phyloP scores from a whole-genome alignment of 2,329 filamentous ascomycete species.

The Scytalidium sp. region DNA sequence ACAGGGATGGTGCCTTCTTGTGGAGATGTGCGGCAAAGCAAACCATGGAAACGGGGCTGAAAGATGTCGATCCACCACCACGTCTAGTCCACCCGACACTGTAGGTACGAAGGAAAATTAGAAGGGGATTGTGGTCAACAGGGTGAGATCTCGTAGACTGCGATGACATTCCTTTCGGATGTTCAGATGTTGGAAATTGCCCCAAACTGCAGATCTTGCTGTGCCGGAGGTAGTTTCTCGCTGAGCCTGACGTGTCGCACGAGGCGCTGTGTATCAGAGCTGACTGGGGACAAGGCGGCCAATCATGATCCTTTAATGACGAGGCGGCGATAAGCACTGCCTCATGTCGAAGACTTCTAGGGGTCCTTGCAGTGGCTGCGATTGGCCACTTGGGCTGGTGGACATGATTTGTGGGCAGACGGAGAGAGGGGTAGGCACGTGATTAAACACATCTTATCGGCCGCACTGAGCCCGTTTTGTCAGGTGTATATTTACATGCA shows the following conservation, averaged over 20 bases:
- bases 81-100: not conserved
- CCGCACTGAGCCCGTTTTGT: too few relatives aligned
- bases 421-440: too few relatives aligned
- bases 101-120: not conserved
- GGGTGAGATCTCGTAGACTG: not conserved
- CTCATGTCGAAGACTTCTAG: not conserved
- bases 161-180: not conserved
- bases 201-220: not conserved
- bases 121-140: not conserved
- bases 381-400: too few relatives aligned
- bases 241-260: not conserved
- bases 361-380: not conserved
- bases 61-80: slow-evolving; percentile 2
- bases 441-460: too few relatives aligned
- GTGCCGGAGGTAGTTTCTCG: not conserved
- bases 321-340: not conserved
- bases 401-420: too few relatives aligned
- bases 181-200: not conserved
- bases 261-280: not conserved
- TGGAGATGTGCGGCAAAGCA: not conserved
- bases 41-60: not conserved
- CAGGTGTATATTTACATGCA: too few relatives aligned
- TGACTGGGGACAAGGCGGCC: not conserved
- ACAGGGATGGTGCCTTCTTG: not conserved
- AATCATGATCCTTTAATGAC: not conserved